Conservation (phyloP, 2,329 filamentous ascomycete species). For the Akanthomyces uredinophilus region DNA sequence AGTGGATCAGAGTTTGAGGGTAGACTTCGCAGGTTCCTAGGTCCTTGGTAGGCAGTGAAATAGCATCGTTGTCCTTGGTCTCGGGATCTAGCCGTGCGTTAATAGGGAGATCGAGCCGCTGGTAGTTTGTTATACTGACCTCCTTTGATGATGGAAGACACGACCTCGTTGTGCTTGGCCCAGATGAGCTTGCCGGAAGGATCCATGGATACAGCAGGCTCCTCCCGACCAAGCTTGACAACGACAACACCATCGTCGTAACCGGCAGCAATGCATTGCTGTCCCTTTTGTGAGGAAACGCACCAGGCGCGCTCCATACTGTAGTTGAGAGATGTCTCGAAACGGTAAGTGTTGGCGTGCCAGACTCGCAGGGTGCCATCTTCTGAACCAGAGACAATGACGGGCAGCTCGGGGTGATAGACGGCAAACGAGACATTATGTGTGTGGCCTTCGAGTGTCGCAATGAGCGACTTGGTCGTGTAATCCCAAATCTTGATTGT, state of each 20-base stretch:
- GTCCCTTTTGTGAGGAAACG: conserved; percentile 89
- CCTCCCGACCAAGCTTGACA: conserved; percentile 94
- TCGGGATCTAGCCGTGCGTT: conserved; percentile 54
- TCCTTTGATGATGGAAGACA: conserved; percentile 90
- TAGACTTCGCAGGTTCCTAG: conserved; percentile 95
- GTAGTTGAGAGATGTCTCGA: conserved; percentile 95
- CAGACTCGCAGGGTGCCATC: conserved; percentile 97
- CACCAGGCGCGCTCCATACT: conserved; percentile 96
- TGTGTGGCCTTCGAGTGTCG: conserved; percentile 92
- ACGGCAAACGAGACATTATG: conserved; percentile 98
- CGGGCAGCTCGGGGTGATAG: conserved; percentile 92
- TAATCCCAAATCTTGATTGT: conserved; percentile 99
- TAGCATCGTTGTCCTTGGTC: conserved; percentile 82
- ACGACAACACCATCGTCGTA: conserved; percentile 98
- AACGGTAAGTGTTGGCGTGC: conserved; percentile 95
- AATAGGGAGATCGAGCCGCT: conserved; percentile 18
- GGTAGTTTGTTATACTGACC: conserved; percentile 36
- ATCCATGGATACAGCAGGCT: conserved; percentile 97
- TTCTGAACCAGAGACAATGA: conserved; percentile 97
- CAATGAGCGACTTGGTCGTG: conserved; percentile 94
- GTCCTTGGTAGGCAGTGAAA: conserved; percentile 86
- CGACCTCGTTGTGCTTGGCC: conserved; percentile 91
- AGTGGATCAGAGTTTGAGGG: conserved; percentile 89
- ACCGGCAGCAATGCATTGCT: conserved; percentile 90
- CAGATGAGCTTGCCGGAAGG: conserved; percentile 91